Percentiles rank a stretch among this genome's conserved stretches.
These are phyloP conservation scores for Malania oleifera DNA, from an alignment of 164 flowering plant genomes.

Conservation along the genomic window DNA sequence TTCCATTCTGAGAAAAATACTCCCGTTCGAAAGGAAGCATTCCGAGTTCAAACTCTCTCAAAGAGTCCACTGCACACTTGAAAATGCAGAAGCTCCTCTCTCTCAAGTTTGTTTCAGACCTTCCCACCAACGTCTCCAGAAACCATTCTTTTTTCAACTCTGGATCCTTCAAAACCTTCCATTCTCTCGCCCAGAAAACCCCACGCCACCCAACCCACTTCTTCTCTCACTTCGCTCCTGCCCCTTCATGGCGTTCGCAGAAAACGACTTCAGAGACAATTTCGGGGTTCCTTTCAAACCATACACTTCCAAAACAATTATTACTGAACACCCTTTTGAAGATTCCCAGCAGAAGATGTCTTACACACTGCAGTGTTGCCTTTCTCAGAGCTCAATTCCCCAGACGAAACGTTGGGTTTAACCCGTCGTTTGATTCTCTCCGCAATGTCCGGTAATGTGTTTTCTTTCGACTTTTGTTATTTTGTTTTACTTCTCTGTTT, in stretches of 20 bases:
- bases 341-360: slow-evolving; percentile 5
- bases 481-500: not conserved
- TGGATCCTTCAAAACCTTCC: slow-evolving; percentile 10
- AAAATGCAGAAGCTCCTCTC: slow-evolving; percentile 25
- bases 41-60: too few relatives aligned
- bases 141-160: slow-evolving; percentile 1
- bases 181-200: slow-evolving; percentile 6
- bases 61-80: too few relatives aligned
- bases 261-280: not conserved
- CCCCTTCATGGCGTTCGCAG: slow-evolving; percentile 17
- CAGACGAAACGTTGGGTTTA: slow-evolving; percentile 6
- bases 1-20: too few relatives aligned
- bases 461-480: not conserved
- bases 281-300: slow-evolving; percentile 22
- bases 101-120: slow-evolving; percentile 16
- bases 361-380: slow-evolving; percentile 13
- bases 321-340: slow-evolving; percentile 18
- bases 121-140: slow-evolving; percentile 10
- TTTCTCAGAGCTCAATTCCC: slow-evolving; percentile 18
- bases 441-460: slow-evolving; percentile 22
- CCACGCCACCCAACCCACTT: not conserved
- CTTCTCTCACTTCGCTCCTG: slow-evolving; percentile 9
- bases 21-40: too few relatives aligned
- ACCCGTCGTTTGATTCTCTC: slow-evolving; percentile 2
- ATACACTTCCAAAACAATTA: slow-evolving; percentile 15